Conservation (phyloP, 2,329 filamentous ascomycete genomes). For the Verticillium albo-atrum region DNA sequence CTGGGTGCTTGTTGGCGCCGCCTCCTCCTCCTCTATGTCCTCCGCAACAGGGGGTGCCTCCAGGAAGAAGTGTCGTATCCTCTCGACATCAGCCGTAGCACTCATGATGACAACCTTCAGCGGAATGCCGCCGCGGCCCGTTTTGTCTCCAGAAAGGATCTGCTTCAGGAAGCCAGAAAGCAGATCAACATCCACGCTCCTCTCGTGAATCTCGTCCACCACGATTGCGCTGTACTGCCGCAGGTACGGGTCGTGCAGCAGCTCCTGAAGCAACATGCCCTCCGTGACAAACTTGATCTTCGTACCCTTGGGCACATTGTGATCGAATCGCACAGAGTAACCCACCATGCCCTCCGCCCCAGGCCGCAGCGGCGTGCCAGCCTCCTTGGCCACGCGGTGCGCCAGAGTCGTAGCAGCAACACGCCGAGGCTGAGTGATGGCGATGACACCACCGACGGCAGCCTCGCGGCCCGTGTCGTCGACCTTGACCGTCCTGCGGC, state of each 20-base stretch:
- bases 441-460: conserved; percentile 72
- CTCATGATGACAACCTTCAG: conserved; percentile 96
- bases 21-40: neutral
- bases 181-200: conserved; percentile 90
- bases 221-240: conserved; percentile 84
- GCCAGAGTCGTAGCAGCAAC: conserved; percentile 92
- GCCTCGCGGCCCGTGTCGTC: conserved; percentile 31
- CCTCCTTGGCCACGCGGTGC: conserved; percentile 78
- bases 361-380: conserved; percentile 43
- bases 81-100: conserved; percentile 86
- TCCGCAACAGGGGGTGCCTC: conserved; percentile 9
- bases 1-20: neutral
- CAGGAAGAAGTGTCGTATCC: conserved; percentile 71
- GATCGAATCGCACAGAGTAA: conserved; percentile 93
- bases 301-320: conserved; percentile 74
- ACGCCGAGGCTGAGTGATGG: conserved; percentile 89
- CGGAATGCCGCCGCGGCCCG: conserved; percentile 64
- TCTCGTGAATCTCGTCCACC: conserved; percentile 95
- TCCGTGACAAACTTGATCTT: conserved; percentile 93
- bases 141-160: conserved; percentile 59
- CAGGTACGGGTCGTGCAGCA: conserved; percentile 78
- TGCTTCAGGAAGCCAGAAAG: conserved; percentile 83
- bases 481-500: conserved; percentile 49
- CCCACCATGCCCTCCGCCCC: conserved; percentile 58
- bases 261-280: conserved; percentile 92